phyloP scores from a whole-genome alignment of 225 moss, liverwort and hornwort species.

The Climacium dendroides region DNA sequence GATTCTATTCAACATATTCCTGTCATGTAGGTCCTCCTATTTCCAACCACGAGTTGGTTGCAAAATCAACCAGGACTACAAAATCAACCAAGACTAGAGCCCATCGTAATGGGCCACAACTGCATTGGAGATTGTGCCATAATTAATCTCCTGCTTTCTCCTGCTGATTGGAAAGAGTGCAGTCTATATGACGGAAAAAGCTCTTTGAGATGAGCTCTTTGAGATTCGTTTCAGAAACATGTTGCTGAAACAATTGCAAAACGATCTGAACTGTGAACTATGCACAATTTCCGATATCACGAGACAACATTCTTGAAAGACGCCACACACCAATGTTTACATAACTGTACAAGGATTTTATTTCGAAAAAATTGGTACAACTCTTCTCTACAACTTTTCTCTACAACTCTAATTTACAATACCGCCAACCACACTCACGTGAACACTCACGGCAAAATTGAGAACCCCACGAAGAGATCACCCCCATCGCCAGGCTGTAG shows the following conservation, averaged over 20 bases:
- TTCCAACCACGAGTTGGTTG: no score
- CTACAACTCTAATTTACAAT: not conserved
- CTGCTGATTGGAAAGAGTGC: no score
- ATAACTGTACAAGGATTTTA: not conserved
- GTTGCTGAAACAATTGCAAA: rapidly evolving
- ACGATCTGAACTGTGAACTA: rapidly evolving
- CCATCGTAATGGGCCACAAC: no score
- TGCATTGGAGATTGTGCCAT: no score
- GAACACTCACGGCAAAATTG: not conserved
- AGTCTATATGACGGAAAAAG: no score
- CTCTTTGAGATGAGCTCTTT: no score
- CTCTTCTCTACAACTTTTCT: not conserved
- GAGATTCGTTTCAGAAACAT: no score
- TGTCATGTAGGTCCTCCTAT: no score
- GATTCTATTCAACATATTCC: no score
- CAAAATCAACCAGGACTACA: no score
- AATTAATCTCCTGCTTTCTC: no score
- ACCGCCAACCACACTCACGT: not conserved
- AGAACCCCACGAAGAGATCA: not conserved
- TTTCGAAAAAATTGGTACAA: not conserved
- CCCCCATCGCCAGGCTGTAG: not conserved
- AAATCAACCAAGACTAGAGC: no score
- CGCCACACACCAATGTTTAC: not conserved
- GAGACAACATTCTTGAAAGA: not conserved
- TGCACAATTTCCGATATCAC: not conserved